These are phyloP conservation scores for Xylaria venustula DNA, from an alignment of 495 filamentous ascomycete species.

Conservation along the genomic window DNA sequence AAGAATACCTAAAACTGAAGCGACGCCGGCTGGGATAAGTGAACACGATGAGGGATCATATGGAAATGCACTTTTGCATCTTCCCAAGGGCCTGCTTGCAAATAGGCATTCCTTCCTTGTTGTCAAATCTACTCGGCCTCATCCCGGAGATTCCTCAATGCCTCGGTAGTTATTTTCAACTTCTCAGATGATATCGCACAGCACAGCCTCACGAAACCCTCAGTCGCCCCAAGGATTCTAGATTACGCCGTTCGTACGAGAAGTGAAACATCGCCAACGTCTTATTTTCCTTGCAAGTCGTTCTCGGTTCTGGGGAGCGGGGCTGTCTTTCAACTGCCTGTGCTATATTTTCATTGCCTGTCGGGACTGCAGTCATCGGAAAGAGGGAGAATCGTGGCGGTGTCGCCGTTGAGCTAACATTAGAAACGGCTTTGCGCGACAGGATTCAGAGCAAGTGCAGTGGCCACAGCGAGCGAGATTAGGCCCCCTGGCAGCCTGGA, in stretches of 20 bases:
- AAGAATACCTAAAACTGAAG: not conserved
- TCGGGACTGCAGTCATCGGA: not conserved
- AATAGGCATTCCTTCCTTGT: not conserved
- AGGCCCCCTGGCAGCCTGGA: conserved; percentile 4
- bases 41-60: not conserved
- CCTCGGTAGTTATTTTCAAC: not conserved
- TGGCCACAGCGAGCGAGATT: not conserved
- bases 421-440: conserved; percentile 11
- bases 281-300: not conserved
- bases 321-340: not conserved
- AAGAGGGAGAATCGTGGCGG: conserved; percentile 9
- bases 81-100: not conserved
- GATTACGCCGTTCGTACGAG: not conserved
- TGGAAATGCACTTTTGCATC: not conserved
- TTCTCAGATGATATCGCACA: conserved; percentile 4
- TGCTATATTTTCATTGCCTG: not conserved
- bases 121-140: not conserved
- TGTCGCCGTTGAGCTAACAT: conserved; percentile 11
- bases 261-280: conserved; percentile 11
- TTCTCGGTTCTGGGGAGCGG: not conserved
- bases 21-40: not conserved
- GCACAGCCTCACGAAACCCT: conserved; percentile 4
- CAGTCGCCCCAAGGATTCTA: conserved; percentile 3
- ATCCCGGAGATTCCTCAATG: conserved; percentile 8
- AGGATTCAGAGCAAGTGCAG: conserved; percentile 7